A percentile compares a stretch with the other conserved stretches of the same genome.
Evolutionary conservation across 2,329 filamentous ascomycete species (phyloP).

Genomic region (Fusarium cyanostomum): DNA sequence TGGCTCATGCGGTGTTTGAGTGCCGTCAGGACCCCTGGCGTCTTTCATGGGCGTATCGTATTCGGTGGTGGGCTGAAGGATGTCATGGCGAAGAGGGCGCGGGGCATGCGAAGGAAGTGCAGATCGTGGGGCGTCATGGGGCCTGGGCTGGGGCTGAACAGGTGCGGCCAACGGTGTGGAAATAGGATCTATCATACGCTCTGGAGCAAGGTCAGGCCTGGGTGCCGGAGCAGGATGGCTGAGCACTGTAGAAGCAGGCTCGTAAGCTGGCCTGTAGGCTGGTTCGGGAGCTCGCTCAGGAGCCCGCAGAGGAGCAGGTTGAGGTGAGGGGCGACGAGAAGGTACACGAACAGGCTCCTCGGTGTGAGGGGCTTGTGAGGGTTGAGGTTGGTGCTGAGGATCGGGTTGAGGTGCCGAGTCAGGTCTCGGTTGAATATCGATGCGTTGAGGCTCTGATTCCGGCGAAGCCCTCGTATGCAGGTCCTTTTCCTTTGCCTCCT

Average conservation of each 20-base stretch:
- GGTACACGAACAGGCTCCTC: constrained; percentile 14
- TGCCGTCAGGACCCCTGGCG: constrained; percentile 15
- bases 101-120: constrained; percentile 24
- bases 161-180: constrained; percentile 12
- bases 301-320: constrained; percentile 2
- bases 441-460: constrained; percentile 14
- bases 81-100: constrained; percentile 24
- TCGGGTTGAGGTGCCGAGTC: background rate
- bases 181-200: constrained; percentile 31
- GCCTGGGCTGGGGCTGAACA: constrained; percentile 12
- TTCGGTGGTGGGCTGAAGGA: constrained; percentile 35
- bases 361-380: background rate
- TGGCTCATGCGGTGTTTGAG: constrained; percentile 30
- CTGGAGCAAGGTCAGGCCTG: constrained; percentile 27
- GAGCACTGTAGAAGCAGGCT: background rate
- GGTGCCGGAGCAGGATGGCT: constrained; percentile 13
- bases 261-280: constrained; percentile 2
- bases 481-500: constrained; percentile 14
- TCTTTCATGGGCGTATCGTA: constrained; percentile 29
- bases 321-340: constrained; percentile 16
- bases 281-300: constrained; percentile 8
- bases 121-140: constrained; percentile 21
- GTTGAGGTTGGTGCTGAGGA: background rate
- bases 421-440: constrained; percentile 18
- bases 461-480: background rate